Evolutionary conservation across 306 rosid genomes (phyloP).

Genomic region (Hippophae tibetana): DNA sequence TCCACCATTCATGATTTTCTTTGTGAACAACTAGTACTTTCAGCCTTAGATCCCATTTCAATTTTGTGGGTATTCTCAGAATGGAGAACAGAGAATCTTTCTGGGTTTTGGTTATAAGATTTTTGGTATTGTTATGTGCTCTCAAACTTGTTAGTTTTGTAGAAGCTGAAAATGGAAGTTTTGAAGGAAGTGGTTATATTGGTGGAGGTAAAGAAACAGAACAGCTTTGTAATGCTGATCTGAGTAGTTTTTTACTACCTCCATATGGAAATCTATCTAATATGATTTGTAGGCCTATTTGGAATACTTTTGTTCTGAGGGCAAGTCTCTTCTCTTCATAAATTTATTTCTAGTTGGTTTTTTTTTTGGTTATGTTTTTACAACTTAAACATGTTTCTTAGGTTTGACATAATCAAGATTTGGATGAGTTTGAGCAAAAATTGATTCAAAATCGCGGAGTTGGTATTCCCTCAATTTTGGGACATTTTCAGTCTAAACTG

Average conservation of each 20-base stretch:
- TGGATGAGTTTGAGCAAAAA: background rate
- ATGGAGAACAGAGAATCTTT: constrained; percentile 40
- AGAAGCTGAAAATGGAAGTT: constrained; percentile 10
- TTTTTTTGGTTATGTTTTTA: background rate
- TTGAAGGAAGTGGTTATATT: background rate
- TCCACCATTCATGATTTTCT: constrained; percentile 21
- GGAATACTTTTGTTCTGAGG: constrained; percentile 82
- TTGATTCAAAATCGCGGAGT: background rate
- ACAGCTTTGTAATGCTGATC: constrained; percentile 38
- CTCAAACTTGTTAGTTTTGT: constrained; percentile 22
- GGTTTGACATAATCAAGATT: background rate
- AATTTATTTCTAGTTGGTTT: background rate
- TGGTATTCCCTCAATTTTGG: too few relatives aligned
- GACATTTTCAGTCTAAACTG: too few relatives aligned
- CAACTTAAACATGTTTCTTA: background rate
- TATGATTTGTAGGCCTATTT: constrained; percentile 62
- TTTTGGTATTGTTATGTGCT: constrained; percentile 27
- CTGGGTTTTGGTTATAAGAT: constrained; percentile 21
- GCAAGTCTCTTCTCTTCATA: constrained; percentile 30
- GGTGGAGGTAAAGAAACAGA: constrained; percentile 23
- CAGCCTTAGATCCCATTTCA: constrained; percentile 17
- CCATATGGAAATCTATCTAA: constrained; percentile 65
- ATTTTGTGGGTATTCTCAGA: constrained; percentile 8
- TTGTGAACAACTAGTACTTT: constrained; percentile 18
- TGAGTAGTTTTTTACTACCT: constrained; percentile 69